Conservation (phyloP, 805 yeast species). For the Zygoascus flipseniorum region DNA sequence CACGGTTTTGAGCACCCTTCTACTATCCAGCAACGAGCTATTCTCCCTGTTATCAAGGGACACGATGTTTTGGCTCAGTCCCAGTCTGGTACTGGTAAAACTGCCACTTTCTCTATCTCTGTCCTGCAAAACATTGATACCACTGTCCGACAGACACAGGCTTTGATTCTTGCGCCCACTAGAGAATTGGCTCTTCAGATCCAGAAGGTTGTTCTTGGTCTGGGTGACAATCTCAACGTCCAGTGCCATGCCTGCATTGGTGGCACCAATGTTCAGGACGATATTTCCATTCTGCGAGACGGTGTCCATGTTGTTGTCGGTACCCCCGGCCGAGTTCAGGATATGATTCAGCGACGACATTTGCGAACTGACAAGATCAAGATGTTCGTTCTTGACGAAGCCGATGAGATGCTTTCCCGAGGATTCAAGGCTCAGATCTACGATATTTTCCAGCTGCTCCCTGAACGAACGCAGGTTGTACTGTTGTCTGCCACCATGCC, state of each 20-base stretch:
- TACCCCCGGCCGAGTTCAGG: constrained; percentile 93
- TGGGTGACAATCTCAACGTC: constrained; percentile 83
- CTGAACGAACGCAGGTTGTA: constrained; percentile 84
- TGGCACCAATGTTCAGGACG: constrained; percentile 78
- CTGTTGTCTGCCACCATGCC: constrained; percentile 94
- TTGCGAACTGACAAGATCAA: constrained; percentile 68
- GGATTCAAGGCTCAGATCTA: constrained; percentile 96
- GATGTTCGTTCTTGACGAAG: constrained; percentile 90
- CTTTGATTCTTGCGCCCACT: constrained; percentile 87
- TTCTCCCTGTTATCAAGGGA: constrained; percentile 87
- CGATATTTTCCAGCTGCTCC: constrained; percentile 79
- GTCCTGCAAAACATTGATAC: constrained; percentile 81
- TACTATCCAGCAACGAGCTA: constrained; percentile 96
- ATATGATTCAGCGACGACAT: constrained; percentile 78
- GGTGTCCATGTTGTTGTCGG: constrained; percentile 94
- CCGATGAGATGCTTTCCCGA: constrained; percentile 86
- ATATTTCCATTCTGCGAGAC: constrained; percentile 60
- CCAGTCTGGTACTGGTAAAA: constrained; percentile 98
- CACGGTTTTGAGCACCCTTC: constrained; percentile 96
- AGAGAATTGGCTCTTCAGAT: constrained; percentile 94
- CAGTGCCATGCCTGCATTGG: constrained; percentile 91
- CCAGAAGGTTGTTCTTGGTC: constrained; percentile 73
- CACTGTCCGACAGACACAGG: constrained; percentile 69
- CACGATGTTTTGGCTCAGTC: constrained; percentile 98
- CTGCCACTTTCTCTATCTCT: constrained; percentile 95